Conservation (phyloP, 2,329 filamentous ascomycete genomes). For the Microdochium bolleyi region DNA sequence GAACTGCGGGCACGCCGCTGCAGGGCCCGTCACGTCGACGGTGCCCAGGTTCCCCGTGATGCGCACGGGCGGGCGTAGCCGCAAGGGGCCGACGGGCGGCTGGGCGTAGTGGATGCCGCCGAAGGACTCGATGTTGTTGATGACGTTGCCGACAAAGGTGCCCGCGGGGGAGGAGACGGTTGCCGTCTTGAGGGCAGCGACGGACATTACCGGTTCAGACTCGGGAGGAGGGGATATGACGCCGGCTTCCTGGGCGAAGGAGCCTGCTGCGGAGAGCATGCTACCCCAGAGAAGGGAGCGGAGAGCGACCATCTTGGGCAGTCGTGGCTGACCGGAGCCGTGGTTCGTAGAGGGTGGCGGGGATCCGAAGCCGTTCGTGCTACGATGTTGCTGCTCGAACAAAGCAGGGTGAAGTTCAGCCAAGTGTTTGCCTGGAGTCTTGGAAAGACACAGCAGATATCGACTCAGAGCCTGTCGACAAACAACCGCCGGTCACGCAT, state of each 20-base stretch:
- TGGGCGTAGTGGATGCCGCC: slow-evolving; percentile 70
- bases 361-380: too few relatives aligned
- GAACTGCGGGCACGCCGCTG: slow-evolving; percentile 67
- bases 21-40: slow-evolving; percentile 48
- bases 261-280: background rate
- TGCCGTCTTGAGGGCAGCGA: slow-evolving; percentile 17
- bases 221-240: background rate
- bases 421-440: background rate
- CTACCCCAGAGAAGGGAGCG: background rate
- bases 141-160: slow-evolving; percentile 42
- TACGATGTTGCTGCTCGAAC: too few relatives aligned
- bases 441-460: background rate
- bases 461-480: background rate
- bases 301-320: background rate
- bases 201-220: background rate
- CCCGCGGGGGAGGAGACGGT: slow-evolving; percentile 48
- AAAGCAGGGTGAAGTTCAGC: background rate
- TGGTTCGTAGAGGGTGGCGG: too few relatives aligned
- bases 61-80: slow-evolving; percentile 60
- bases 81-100: slow-evolving; percentile 56
- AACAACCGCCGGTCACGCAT: background rate
- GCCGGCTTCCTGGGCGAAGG: background rate
- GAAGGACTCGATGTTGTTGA: slow-evolving; percentile 12
- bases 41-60: slow-evolving; percentile 49
- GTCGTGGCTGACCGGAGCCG: background rate